A percentile compares a stretch with the other conserved stretches of the same genome.
Conservation (phyloP, 2,329 filamentous ascomycete species). For the Ophiosphaerella narmari region DNA sequence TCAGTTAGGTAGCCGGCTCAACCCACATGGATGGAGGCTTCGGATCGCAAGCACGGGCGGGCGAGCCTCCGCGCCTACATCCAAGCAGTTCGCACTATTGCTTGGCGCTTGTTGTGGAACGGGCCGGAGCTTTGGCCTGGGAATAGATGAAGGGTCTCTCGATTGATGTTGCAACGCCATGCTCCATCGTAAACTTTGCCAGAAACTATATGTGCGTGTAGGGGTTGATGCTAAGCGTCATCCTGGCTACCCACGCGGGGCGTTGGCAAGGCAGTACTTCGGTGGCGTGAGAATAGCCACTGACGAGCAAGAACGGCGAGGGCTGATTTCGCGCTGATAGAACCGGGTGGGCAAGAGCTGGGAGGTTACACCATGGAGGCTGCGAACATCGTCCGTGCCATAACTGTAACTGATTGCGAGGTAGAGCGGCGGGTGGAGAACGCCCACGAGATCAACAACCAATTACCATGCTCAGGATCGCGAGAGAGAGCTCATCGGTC, state of each 20-base stretch:
- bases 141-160: neutral
- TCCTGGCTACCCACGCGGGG: constrained; percentile 3
- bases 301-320: neutral
- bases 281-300: too few species aligned
- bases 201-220: neutral
- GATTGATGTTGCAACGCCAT: neutral
- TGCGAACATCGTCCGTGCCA: constrained; percentile 14
- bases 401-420: constrained; percentile 2
- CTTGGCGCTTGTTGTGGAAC: constrained; percentile 11
- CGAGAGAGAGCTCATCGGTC: neutral
- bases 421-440: neutral
- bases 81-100: constrained; percentile 1
- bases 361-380: constrained; percentile 3
- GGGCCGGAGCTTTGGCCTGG: constrained; percentile 6
- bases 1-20: neutral
- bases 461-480: neutral
- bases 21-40: neutral
- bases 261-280: neutral
- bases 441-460: constrained; percentile 1
- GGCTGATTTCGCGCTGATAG: neutral
- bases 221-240: neutral
- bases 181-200: constrained; percentile 7
- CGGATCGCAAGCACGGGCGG: neutral
- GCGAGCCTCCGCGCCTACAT: constrained; percentile 7
- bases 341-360: neutral